Conservation (phyloP, 805 yeast genomes). For the Candida maesae region DNA sequence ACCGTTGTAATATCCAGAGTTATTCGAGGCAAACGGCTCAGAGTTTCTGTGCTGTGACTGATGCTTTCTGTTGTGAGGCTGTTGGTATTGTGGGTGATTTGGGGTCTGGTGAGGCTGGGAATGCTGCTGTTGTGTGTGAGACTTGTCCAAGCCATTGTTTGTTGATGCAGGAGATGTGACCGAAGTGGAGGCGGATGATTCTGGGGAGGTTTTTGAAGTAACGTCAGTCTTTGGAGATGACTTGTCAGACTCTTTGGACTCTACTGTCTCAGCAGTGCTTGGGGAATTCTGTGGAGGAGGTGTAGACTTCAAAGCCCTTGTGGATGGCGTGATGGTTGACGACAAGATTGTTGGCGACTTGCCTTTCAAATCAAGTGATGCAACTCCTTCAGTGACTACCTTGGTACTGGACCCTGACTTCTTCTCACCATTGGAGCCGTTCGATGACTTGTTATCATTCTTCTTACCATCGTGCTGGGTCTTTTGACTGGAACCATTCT, state of each 20-base stretch:
- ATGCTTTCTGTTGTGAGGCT: background rate
- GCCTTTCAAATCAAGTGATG: background rate
- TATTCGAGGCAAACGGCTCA: conserved; percentile 14
- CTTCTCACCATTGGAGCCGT: background rate
- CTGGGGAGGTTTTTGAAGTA: background rate
- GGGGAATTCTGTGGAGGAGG: background rate
- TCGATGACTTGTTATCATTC: background rate
- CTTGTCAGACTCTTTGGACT: background rate
- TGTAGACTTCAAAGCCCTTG: too few relatives aligned
- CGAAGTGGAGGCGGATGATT: conserved; percentile 1
- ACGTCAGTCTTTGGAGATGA: background rate
- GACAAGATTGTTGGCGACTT: background rate
- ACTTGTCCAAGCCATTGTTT: background rate
- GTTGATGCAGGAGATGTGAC: background rate
- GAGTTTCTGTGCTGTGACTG: conserved; percentile 21
- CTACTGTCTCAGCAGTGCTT: background rate
- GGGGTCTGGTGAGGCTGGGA: background rate
- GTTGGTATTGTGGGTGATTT: too few relatives aligned
- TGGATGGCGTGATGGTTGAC: background rate
- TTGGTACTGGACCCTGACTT: background rate
- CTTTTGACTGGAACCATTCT: conserved; percentile 5
- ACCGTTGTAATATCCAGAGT: conserved; percentile 4
- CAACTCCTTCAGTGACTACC: background rate
- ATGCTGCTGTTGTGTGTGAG: too few relatives aligned
- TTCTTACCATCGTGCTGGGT: conserved; percentile 4